Percentiles rank a stretch among this genome's conserved stretches.
Evolutionary conservation across 495 filamentous ascomycete species (phyloP).

Genomic region (Paragyromitra xinjiangensis): DNA sequence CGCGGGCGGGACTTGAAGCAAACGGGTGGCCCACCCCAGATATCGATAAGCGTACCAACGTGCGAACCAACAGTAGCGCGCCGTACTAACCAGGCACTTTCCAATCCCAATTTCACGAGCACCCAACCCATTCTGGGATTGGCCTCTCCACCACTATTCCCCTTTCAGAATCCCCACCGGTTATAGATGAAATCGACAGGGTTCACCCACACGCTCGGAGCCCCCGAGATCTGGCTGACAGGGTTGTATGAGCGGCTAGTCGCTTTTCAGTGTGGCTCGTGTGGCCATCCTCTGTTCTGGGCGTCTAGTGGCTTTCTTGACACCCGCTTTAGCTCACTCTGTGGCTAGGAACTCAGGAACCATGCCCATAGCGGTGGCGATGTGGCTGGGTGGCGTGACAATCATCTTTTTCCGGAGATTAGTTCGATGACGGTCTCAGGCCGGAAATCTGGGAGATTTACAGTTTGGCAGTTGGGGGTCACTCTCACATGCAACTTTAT

Average conservation of each 20-base stretch:
- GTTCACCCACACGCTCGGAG: conserved; percentile 40
- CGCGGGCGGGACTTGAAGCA: conserved; percentile 33
- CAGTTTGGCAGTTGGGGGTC: background rate
- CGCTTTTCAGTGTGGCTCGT: conserved; percentile 18
- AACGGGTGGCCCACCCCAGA: conserved; percentile 31
- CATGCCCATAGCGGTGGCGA: background rate
- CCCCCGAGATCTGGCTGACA: conserved; percentile 35
- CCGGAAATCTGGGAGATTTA: background rate
- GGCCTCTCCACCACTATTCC: background rate
- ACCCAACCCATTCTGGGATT: conserved; percentile 9
- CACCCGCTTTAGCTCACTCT: conserved; percentile 2
- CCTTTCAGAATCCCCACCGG: conserved; percentile 3
- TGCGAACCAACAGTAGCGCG: conserved; percentile 18
- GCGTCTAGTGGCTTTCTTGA: conserved; percentile 18
- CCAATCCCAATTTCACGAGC: background rate
- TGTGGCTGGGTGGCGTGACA: conserved; percentile 16
- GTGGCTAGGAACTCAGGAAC: conserved; percentile 9
- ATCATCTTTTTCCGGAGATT: conserved; percentile 25
- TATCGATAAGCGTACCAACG: conserved; percentile 45
- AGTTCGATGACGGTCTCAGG: background rate
- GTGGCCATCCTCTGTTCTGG: background rate
- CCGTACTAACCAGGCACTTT: background rate
- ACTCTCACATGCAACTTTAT: background rate
- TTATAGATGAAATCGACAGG: conserved; percentile 9
- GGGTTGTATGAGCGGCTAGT: conserved; percentile 19